phyloP scores from a whole-genome alignment of 345 rosid species.

The Heritiera fomes region DNA sequence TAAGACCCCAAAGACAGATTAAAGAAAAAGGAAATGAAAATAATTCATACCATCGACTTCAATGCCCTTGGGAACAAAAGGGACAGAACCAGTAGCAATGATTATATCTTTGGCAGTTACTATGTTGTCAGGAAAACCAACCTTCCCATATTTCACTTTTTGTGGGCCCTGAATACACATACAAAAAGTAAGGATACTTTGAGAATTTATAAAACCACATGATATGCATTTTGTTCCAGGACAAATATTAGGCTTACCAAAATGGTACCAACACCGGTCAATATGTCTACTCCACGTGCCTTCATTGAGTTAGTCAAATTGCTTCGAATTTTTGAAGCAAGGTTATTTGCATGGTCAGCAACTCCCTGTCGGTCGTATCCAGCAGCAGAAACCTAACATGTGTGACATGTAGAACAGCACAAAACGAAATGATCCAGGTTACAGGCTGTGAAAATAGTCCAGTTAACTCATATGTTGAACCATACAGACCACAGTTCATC shows the following conservation, averaged over 20 bases:
- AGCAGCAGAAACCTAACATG: slow-evolving; percentile 79
- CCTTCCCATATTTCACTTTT: slow-evolving; percentile 84
- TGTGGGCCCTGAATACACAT: slow-evolving; percentile 71
- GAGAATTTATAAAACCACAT: neutral
- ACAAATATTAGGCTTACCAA: slow-evolving; percentile 54
- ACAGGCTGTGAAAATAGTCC: neutral
- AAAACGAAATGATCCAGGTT: neutral
- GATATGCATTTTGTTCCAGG: slow-evolving; percentile 3
- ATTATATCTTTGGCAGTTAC: slow-evolving; percentile 80
- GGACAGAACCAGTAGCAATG: slow-evolving; percentile 97
- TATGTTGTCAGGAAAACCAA: slow-evolving; percentile 50
- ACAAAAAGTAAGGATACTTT: slow-evolving; percentile 20
- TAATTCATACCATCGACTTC: slow-evolving; percentile 84
- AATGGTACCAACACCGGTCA: slow-evolving; percentile 82
- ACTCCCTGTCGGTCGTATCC: slow-evolving; percentile 94
- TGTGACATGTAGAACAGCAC: neutral
- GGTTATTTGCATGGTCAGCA: slow-evolving; percentile 94
- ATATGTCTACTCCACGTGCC: slow-evolving; percentile 91
- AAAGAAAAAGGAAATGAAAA: neutral
- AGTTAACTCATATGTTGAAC: neutral
- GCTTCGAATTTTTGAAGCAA: slow-evolving; percentile 84
- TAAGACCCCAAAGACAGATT: neutral
- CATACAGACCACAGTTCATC: neutral
- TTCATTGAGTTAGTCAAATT: slow-evolving; percentile 93
- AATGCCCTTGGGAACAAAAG: slow-evolving; percentile 97